Percentiles rank a stretch among this genome's conserved stretches.
Conservation (phyloP, 176 grass and related monocot genomes). For the Microstegium vimineum region DNA sequence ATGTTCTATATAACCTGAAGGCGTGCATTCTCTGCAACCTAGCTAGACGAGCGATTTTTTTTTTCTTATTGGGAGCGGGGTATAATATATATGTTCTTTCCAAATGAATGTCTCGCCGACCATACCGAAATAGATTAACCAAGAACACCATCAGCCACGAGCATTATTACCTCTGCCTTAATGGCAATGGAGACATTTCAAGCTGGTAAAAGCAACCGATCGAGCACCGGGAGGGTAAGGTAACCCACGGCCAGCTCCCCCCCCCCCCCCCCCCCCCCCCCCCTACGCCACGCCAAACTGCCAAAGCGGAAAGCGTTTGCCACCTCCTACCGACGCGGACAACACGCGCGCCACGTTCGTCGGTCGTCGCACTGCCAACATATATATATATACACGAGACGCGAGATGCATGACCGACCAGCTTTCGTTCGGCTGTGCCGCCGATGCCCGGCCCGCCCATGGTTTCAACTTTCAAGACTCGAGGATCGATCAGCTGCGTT, state of each 20-base stretch:
- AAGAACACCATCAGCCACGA: not conserved
- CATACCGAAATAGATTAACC: not conserved
- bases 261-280: not conserved
- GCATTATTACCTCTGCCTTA: not conserved
- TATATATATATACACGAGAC: not conserved
- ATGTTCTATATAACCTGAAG: not conserved
- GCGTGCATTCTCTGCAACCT: not conserved
- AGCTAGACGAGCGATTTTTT: not conserved
- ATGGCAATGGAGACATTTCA: not conserved
- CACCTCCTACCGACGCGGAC: not conserved
- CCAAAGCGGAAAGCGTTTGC: not conserved
- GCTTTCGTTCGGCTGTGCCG: not conserved
- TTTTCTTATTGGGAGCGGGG: no score
- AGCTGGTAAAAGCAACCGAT: not conserved
- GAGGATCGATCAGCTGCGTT: not conserved
- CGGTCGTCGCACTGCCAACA: not conserved
- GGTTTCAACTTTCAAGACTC: not conserved
- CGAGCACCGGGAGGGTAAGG: not conserved
- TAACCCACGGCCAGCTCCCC: not conserved
- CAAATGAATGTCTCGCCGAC: not conserved
- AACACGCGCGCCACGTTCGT: not conserved
- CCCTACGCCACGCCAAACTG: not conserved
- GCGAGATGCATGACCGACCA: not conserved
- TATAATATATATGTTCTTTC: not conserved
- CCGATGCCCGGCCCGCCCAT: not conserved